These are phyloP conservation scores for Fusarium nanum DNA, from an alignment of 2,329 filamentous ascomycete genomes.

Conservation along the genomic window DNA sequence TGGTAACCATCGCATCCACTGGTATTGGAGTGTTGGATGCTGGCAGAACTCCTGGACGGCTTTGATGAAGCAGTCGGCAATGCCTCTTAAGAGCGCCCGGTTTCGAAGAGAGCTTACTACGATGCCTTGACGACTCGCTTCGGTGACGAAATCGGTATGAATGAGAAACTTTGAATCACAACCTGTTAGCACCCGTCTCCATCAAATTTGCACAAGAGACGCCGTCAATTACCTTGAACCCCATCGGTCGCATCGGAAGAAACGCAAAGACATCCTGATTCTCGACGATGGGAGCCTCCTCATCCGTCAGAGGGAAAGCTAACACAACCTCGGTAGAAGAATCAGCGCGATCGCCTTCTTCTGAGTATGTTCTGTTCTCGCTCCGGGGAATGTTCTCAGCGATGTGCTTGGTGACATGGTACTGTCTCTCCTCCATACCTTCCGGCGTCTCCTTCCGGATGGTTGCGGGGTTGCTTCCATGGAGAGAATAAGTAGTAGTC, in stretches of 20 bases:
- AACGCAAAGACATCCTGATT: slow-evolving; percentile 60
- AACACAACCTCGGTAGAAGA: slow-evolving; percentile 54
- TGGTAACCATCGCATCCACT: slow-evolving; percentile 61
- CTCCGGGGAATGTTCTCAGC: slow-evolving; percentile 48
- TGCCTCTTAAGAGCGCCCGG: slow-evolving; percentile 46
- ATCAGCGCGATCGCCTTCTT: slow-evolving; percentile 42
- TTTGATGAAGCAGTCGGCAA: slow-evolving; percentile 55
- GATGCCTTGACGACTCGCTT: slow-evolving; percentile 59
- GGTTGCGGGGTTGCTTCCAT: slow-evolving; percentile 8
- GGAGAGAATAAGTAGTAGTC: slow-evolving; percentile 22
- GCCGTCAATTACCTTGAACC: slow-evolving; percentile 54
- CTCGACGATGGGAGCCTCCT: slow-evolving; percentile 51
- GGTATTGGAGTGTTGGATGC: slow-evolving; percentile 53
- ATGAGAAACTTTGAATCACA: slow-evolving; percentile 56
- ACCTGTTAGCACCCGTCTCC: background rate
- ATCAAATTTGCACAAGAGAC: rapidly evolving
- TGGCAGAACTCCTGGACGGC: slow-evolving; percentile 55
- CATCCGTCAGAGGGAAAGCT: slow-evolving; percentile 57
- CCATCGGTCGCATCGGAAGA: slow-evolving; percentile 56
- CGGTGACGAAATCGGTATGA: slow-evolving; percentile 62
- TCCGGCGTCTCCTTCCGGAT: slow-evolving; percentile 10
- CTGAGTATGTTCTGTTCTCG: slow-evolving; percentile 51
- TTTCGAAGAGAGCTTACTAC: slow-evolving; percentile 55
- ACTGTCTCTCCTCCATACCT: slow-evolving; percentile 18
- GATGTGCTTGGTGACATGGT: slow-evolving; percentile 47